phyloP scores from a whole-genome alignment of 495 filamentous ascomycete genomes.

The Podospora pseudoanserina region DNA sequence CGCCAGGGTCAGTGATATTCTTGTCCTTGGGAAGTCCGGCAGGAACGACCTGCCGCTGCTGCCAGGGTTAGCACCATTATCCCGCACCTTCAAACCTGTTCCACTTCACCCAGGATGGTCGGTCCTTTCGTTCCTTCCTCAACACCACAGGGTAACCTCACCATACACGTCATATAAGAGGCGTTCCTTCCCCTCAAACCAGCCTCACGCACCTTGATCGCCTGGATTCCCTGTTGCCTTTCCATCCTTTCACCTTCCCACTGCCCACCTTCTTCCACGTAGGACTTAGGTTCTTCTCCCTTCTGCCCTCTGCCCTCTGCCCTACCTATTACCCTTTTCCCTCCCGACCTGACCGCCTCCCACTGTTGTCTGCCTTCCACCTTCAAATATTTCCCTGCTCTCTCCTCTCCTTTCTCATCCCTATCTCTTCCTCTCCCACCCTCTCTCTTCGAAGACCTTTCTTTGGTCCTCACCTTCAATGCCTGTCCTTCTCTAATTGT shows the following conservation, averaged over 20 bases:
- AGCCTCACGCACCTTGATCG: neutral
- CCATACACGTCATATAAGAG: neutral
- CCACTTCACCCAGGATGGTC: neutral
- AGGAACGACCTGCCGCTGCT: neutral
- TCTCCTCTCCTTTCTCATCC: conserved; percentile 9
- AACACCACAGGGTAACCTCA: neutral
- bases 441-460: neutral
- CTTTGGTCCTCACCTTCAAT: neutral
- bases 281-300: neutral
- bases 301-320: neutral
- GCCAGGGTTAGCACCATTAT: neutral
- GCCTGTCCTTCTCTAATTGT: neutral
- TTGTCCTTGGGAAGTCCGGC: neutral
- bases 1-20: neutral
- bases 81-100: neutral
- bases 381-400: conserved; percentile 5
- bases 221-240: neutral
- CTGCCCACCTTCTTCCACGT: neutral
- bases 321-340: no score
- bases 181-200: neutral
- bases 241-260: neutral
- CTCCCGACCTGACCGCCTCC: neutral
- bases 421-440: conserved; percentile 12
- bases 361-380: neutral
- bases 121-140: neutral